A percentile compares a stretch with the other conserved stretches of the same genome.
phyloP scores from a whole-genome alignment of 306 rosid species.

The Quercus glauca region DNA sequence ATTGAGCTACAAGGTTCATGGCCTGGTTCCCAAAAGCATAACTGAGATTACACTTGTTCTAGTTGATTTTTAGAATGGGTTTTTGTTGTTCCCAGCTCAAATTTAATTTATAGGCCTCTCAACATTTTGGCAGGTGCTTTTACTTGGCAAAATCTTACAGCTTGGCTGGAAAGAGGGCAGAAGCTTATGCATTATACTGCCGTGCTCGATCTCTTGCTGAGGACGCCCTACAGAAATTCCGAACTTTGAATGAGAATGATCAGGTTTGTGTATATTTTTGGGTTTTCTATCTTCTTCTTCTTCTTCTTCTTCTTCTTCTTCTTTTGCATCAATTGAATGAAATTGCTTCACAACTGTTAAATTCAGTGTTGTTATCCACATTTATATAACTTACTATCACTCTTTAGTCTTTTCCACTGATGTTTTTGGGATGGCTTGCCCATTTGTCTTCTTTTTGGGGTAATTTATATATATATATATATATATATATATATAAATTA shows the following conservation, averaged over 20 bases:
- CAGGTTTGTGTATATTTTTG: slow-evolving; percentile 23
- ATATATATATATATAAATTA: no score
- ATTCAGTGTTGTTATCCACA: background rate
- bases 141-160: slow-evolving; percentile 89
- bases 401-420: background rate
- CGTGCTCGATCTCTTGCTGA: slow-evolving; percentile 63
- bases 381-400: background rate
- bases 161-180: slow-evolving; percentile 86
- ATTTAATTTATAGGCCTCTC: background rate
- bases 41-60: background rate
- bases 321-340: background rate
- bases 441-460: background rate
- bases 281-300: no score
- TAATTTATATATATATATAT: no score
- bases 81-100: background rate
- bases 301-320: no score
- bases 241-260: slow-evolving; percentile 16
- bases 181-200: slow-evolving; percentile 77
- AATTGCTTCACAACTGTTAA: background rate
- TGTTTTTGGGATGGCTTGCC: background rate
- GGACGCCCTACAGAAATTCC: slow-evolving; percentile 36
- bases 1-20: no score
- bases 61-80: background rate
- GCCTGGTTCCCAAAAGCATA: background rate
- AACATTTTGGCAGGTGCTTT: slow-evolving; percentile 68